A percentile compares a stretch with the other conserved stretches of the same genome.
These are phyloP conservation scores for Lentinula detonsa DNA, from an alignment of 768 basidiomycete genomes.

Conservation along the genomic window DNA sequence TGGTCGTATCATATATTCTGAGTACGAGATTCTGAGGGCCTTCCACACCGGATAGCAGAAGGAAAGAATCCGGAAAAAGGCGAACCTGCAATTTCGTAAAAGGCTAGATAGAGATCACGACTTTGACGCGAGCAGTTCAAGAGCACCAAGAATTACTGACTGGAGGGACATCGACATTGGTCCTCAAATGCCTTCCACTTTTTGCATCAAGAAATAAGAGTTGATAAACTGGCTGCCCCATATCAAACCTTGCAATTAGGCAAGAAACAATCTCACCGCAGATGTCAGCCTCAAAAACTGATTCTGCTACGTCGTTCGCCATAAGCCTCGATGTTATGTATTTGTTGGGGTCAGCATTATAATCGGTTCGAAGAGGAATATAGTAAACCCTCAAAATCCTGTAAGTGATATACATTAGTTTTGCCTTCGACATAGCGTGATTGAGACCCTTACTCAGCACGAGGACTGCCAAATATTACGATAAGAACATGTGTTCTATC, in stretches of 20 bases:
- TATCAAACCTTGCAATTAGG: conserved; percentile 8
- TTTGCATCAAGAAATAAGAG: conserved; percentile 25
- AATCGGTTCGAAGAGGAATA: conserved; percentile 9
- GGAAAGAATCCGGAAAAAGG: conserved; percentile 21
- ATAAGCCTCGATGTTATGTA: background rate
- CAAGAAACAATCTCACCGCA: conserved; percentile 15
- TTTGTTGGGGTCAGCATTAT: background rate
- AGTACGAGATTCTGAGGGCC: conserved; percentile 20
- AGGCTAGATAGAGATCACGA: conserved; percentile 14
- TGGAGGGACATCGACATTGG: conserved; percentile 18
- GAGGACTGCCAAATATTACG: conserved; percentile 12
- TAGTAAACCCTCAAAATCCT: conserved; percentile 20
- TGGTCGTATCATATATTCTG: conserved; percentile 20
- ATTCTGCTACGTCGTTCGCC: conserved; percentile 2
- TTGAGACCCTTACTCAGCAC: conserved; percentile 13
- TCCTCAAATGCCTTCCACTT: conserved; percentile 16
- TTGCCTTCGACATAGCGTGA: background rate
- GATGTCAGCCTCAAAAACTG: conserved; percentile 13
- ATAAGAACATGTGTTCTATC: conserved; percentile 15
- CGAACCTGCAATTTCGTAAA: conserved; percentile 27
- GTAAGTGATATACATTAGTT: background rate
- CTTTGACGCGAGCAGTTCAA: background rate
- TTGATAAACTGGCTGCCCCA: conserved; percentile 2
- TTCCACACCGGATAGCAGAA: conserved; percentile 23
- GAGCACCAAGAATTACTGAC: conserved; percentile 1